Percentiles rank a stretch among this genome's conserved stretches.
These are phyloP conservation scores for Santalum album DNA, from an alignment of 164 flowering plant species.

Conservation along the genomic window DNA sequence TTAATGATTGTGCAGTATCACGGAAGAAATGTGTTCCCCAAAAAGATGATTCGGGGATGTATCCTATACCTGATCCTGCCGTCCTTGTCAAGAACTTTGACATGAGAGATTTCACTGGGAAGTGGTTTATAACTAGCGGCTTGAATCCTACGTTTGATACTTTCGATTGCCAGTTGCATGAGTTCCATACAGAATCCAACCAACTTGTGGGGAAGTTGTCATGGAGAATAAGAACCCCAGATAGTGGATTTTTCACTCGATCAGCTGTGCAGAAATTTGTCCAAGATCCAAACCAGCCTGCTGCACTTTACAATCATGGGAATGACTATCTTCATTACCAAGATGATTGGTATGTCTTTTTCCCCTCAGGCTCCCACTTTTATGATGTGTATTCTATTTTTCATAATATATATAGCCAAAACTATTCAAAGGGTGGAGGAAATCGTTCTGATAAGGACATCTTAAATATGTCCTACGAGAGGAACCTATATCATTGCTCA, in stretches of 20 bases:
- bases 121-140: slow-evolving; percentile 89
- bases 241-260: slow-evolving; percentile 78
- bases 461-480: too few species aligned
- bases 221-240: slow-evolving; percentile 87
- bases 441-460: too few species aligned
- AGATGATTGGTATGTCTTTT: slow-evolving; percentile 73
- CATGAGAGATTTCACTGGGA: slow-evolving; percentile 74
- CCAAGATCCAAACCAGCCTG: slow-evolving; percentile 81
- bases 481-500: too few species aligned
- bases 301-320: slow-evolving; percentile 81
- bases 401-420: too few species aligned
- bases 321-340: slow-evolving; percentile 93
- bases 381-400: too few species aligned
- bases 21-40: slow-evolving; percentile 90
- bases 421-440: too few species aligned
- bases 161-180: slow-evolving; percentile 91
- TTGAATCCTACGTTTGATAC: slow-evolving; percentile 84
- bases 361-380: neutral
- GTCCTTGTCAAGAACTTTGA: slow-evolving; percentile 69
- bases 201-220: slow-evolving; percentile 77
- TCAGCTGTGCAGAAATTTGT: slow-evolving; percentile 63
- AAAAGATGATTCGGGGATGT: slow-evolving; percentile 88
- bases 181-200: slow-evolving; percentile 61
- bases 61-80: slow-evolving; percentile 72
- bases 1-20: slow-evolving; percentile 96